Base-by-base conservation (phyloP, 2,329 filamentous ascomycete genomes). In the Acrocalymma vagum region DNA sequence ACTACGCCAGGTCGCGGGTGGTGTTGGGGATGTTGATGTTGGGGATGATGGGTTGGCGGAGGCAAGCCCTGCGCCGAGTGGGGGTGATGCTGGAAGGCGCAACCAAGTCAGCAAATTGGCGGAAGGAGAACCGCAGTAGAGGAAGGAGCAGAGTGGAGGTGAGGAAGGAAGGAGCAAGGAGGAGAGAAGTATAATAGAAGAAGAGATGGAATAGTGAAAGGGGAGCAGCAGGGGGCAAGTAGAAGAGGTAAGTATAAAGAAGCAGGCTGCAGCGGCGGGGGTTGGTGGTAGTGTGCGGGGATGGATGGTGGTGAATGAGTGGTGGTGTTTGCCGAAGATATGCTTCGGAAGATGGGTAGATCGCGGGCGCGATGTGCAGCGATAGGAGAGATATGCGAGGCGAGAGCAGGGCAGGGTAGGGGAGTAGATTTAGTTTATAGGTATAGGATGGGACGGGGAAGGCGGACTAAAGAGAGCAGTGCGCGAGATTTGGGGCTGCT, bases 11-110 rank as follows among this genome's bases (percentile, higher is more conserved):
- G 84, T 68, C 87, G 83, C 60, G 85, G 80, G 69, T 88, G 84
- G 57, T 88, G 86, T 29, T 58, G 52, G n/a, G 53, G 55, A 57
- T 77, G 45, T n/a, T 34, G 47, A 22, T 42, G 48, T 56, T 87
- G 63, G 42, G 59, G 63, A 35, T 66, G 80, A 66, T 87, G 78
- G 58, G 78, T 75, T 49, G 76, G 76, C 63, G 77, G 72, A 62
- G 83, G 82, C 73, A 85, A 84, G 81, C 85, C 86, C 78, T 88
- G 84, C 73, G 84, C 83, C 71, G 86, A 82, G 77, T 87, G 85
- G 75, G 84, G 80, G 77, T 88, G 86, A 81, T 88, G 86, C 85
- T 90, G 83, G 62, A 54, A 55, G 47, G 47, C 38, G 46, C 42
- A 48, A 31, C 41, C 48, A 53, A 53, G 64, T 68, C 56, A 70